Evolutionary conservation across 164 flowering plant species (phyloP), one percentile per base, ranked within the genome.

Genomic region (Aristolochia contorta): DNA sequence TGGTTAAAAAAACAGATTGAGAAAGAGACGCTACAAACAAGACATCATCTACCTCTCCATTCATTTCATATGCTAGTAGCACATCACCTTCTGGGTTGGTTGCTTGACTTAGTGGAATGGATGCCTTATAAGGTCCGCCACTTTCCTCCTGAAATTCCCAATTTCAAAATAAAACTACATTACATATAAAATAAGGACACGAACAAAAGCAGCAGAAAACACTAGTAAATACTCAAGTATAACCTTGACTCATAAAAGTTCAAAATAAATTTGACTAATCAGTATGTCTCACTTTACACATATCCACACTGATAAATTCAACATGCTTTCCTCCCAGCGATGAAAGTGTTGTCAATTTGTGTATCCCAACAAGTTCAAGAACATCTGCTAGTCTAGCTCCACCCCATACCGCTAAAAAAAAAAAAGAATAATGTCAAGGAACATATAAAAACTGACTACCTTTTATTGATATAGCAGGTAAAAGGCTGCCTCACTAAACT

Each of bases 51-150:
- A 91, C 98, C 89, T 93, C 86, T 60, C 96, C 97, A 69, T 90
- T 93, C 97, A 93, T 93, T 78, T 93, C 99, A 76, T 90, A 93
- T 50, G 99, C 97, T 67, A 93, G 83, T 52, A 93, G 69, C 58
- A 90, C 99, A 74, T 93, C 99, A 69, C 92, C 94, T 62, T 77
- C 89, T 47, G 98, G 92, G 63, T 84, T 82, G 68, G 99, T 80
- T 41, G 96, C 97, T 72, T 85, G 96, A 68, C 60, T 74, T 47
- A 93, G 65, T 22, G 97, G 96, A 65, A 93, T 90, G n/a, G 97
- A 93, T 56, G 87, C 98, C 79, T 93, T 93, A 67, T 90, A 93
- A 27, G 98, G 98, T 47, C 98, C 98, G 32, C 98, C 98, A 64
- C 86, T 90, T 77, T 93, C 99, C 76, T 93, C 99, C 98, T 92